phyloP scores from a whole-genome alignment of 495 filamentous ascomycete genomes.

The Talaromyces wortmannii region DNA sequence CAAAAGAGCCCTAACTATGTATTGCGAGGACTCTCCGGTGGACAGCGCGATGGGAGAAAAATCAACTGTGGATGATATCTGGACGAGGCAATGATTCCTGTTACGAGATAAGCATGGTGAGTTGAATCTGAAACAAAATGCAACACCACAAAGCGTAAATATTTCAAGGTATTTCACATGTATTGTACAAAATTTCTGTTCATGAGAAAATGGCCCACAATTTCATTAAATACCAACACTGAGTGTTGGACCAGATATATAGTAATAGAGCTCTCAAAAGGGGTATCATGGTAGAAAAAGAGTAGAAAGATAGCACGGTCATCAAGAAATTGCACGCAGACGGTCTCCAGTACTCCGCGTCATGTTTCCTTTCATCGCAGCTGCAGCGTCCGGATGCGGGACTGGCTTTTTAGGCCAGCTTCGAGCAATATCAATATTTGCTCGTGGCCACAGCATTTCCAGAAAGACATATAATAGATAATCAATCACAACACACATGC shows the following conservation, averaged over 20 bases:
- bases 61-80: no score
- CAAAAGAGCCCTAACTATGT: no score
- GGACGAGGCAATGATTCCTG: no score
- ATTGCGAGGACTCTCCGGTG: no score
- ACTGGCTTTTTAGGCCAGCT: slow-evolving; percentile 78
- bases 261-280: not conserved
- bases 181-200: no score
- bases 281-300: not conserved
- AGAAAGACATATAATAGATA: slow-evolving; percentile 81
- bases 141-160: no score
- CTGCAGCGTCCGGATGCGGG: slow-evolving; percentile 6
- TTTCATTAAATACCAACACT: not conserved
- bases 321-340: slow-evolving; percentile 2
- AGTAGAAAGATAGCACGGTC: not conserved
- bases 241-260: slow-evolving; percentile 11
- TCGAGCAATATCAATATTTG: slow-evolving; percentile 77
- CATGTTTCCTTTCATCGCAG: slow-evolving; percentile 2
- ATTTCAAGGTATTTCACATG: no score
- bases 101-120: no score
- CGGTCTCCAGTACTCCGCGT: slow-evolving; percentile 5
- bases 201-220: no score
- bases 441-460: slow-evolving; percentile 79
- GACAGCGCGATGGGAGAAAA: no score
- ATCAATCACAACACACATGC: slow-evolving; percentile 88
- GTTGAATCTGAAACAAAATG: no score